Evolutionary conservation across 2,329 filamentous ascomycete species (phyloP).

Genomic region (Curvularia hawaiiensis): DNA sequence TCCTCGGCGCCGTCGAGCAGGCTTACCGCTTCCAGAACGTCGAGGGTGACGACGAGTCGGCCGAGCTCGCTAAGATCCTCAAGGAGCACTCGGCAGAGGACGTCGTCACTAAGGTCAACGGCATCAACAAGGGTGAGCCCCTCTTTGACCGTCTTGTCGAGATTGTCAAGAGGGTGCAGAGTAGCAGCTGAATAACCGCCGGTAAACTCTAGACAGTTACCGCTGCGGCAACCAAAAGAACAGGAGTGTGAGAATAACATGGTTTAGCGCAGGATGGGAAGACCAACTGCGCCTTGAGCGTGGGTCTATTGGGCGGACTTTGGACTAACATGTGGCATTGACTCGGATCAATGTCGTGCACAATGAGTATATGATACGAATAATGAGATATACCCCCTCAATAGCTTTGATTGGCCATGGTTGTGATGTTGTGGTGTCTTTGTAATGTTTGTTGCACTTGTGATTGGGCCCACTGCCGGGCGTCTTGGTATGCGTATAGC

Average conservation of each 20-base stretch:
- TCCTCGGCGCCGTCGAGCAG: constrained; percentile 87
- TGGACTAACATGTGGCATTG: constrained; percentile 12
- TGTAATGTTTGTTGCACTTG: background rate
- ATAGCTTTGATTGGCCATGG: background rate
- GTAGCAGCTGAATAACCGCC: constrained; percentile 25
- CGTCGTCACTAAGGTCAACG: constrained; percentile 80
- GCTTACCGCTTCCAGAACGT: constrained; percentile 95
- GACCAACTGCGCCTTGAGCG: constrained; percentile 16
- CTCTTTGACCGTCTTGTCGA: constrained; percentile 77
- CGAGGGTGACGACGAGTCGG: constrained; percentile 87
- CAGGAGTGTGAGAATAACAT: constrained; percentile 8
- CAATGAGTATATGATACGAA: constrained; percentile 27
- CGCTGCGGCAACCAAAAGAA: background rate
- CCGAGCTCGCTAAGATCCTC: constrained; percentile 84
- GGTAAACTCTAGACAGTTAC: constrained; percentile 20
- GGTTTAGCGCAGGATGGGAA: constrained; percentile 6
- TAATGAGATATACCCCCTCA: constrained; percentile 22
- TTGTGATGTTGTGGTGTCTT: background rate
- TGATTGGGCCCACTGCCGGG: background rate
- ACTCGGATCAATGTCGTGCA: constrained; percentile 13
- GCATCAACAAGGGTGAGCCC: constrained; percentile 76
- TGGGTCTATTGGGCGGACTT: constrained; percentile 9
- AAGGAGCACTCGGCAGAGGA: constrained; percentile 72
- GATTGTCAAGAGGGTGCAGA: constrained; percentile 82
- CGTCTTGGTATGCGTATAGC: background rate